Base-by-base conservation (phyloP, 306 rosid species). In the Inga oerstediana region DNA sequence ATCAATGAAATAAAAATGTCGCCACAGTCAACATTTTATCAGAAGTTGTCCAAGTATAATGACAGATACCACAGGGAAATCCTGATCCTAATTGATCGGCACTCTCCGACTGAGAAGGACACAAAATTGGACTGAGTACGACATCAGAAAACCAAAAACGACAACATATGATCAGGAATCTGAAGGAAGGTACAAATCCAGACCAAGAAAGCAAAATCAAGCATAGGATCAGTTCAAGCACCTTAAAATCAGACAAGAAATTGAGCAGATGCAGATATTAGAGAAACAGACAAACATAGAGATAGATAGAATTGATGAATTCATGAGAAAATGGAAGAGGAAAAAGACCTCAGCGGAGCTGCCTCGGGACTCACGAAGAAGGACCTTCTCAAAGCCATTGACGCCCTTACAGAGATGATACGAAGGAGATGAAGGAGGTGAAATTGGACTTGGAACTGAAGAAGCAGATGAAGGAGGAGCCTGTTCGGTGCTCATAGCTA, bases 331-430 rank as follows among this genome's bases (percentile, higher is more conserved):
- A 43, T 10, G 58, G 44, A 15, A 20, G 22, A 59, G 62, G 8
- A 22, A 30, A 56, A 32, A 2, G n/a, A 83, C 95, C 93, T 92
- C 95, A 1, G 91, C 92, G 35, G 93, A 92, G 61, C 87, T 77
- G n/a, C 95, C 95, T 34, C 95, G 92, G 2, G 89, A 73, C 32
- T 92, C 87, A 75, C 90, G 90, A 52, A 87, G 93, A 30, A 94
- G 46, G 83, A 92, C 62, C 84, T 90, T 92, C n/a, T 92, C 89
- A 52, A 90, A 87, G 74, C 96, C 98, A 87, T 92, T 92, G 89
- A 83, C 2, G 85, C 94, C 98, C 61, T 89, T 95, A 83, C 49
- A n/a, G 37, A 90, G 49, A 15, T 88, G 90, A 5, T 78, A 81
- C 75, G 81, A 81, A 35, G 80, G 58, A 44, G 79, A 80, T 15